A percentile compares a stretch with the other conserved stretches of the same genome.
phyloP scores from a whole-genome alignment of 306 rosid genomes.

The Malus fusca region DNA sequence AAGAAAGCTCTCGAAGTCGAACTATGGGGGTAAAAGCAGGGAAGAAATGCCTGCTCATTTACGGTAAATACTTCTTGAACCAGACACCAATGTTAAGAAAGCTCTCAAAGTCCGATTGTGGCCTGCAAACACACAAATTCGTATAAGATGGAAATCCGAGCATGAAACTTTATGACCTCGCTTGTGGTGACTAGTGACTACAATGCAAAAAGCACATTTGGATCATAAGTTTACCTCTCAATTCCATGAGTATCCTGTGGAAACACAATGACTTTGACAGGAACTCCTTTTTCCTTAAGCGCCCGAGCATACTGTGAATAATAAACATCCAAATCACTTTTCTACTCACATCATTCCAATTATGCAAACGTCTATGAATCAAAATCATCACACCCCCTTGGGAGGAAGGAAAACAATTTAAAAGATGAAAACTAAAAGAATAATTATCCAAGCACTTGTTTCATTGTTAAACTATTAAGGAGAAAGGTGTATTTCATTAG shows the following conservation, averaged over 20 bases:
- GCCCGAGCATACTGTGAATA: slow-evolving; percentile 75
- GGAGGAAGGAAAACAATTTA: neutral
- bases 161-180: neutral
- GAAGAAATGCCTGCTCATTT: slow-evolving; percentile 23
- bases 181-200: neutral
- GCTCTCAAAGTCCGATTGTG: slow-evolving; percentile 88
- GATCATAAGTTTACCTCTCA: slow-evolving; percentile 49
- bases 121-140: slow-evolving; percentile 33
- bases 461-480: neutral
- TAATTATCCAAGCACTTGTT: neutral
- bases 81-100: slow-evolving; percentile 77
- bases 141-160: neutral
- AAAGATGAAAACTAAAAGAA: neutral
- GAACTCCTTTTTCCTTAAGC: slow-evolving; percentile 69
- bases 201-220: neutral
- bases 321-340: slow-evolving; percentile 11
- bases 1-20: slow-evolving; percentile 46
- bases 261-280: slow-evolving; percentile 59
- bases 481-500: neutral
- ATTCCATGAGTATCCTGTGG: slow-evolving; percentile 71
- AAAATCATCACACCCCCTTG: neutral
- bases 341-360: neutral
- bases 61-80: slow-evolving; percentile 69
- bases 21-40: neutral
- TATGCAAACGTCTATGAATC: neutral